phyloP scores from a whole-genome alignment of 2,329 filamentous ascomycete genomes.

The Epichloe bromicola region DNA sequence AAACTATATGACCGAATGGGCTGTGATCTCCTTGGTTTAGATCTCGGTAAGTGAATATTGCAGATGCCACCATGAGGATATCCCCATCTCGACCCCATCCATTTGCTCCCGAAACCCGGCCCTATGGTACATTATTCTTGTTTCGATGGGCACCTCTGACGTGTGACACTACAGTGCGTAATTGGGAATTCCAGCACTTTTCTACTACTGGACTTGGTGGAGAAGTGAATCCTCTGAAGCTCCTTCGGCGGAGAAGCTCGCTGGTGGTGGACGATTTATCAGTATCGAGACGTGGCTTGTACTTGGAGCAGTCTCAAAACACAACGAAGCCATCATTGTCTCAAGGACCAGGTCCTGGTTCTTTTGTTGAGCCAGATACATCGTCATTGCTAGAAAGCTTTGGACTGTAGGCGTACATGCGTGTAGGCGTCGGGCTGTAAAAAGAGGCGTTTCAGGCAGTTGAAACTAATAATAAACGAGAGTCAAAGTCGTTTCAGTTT shows the following conservation, averaged over 20 bases:
- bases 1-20: conserved; percentile 82
- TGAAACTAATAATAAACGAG: too few species aligned
- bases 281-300: conserved; percentile 29
- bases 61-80: neutral
- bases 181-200: conserved; percentile 66
- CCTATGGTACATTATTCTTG: neutral
- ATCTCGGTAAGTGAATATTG: conserved; percentile 47
- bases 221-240: conserved; percentile 49
- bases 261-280: conserved; percentile 68
- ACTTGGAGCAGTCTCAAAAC: conserved; percentile 6
- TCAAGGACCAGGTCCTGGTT: conserved; percentile 58
- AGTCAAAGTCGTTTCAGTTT: too few species aligned
- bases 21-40: conserved; percentile 77
- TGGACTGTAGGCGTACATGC: conserved; percentile 50
- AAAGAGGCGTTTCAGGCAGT: too few species aligned
- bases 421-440: too few species aligned
- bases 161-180: conserved; percentile 40
- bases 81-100: neutral
- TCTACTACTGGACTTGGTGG: conserved; percentile 25
- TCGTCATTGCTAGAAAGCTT: conserved; percentile 84
- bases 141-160: neutral
- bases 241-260: conserved; percentile 60
- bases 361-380: conserved; percentile 86
- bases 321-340: conserved; percentile 7
- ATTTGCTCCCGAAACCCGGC: neutral